phyloP scores from a whole-genome alignment of 495 filamentous ascomycete genomes.

The Aspergillus homomorphus region DNA sequence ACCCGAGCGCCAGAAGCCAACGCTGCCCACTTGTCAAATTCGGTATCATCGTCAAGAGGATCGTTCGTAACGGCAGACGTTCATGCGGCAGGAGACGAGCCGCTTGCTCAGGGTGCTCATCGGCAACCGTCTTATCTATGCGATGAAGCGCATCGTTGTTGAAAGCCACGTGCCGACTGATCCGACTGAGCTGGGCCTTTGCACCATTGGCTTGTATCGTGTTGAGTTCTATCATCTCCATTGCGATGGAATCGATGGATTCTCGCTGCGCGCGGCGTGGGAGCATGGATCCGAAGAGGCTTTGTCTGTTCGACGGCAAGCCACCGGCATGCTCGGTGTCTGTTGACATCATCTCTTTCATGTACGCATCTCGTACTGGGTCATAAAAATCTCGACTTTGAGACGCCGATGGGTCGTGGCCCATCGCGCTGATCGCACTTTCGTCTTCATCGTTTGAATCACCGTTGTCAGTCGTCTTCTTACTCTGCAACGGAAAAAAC shows the following conservation, averaged over 20 bases:
- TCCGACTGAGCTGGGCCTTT: background rate
- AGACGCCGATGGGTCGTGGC: background rate
- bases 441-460: background rate
- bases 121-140: background rate
- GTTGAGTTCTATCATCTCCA: slow-evolving; percentile 4
- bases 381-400: background rate
- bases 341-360: slow-evolving; percentile 1
- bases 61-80: slow-evolving; percentile 41
- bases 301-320: background rate
- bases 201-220: background rate
- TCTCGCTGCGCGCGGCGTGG: background rate
- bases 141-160: background rate
- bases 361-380: background rate
- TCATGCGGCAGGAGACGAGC: slow-evolving; percentile 4
- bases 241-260: background rate
- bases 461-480: background rate
- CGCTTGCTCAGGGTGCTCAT: background rate
- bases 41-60: slow-evolving; percentile 75
- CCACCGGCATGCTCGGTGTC: background rate
- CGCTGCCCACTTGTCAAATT: slow-evolving; percentile 51
- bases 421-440: background rate
- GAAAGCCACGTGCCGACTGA: background rate
- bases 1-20: slow-evolving; percentile 56
- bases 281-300: background rate
- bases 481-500: slow-evolving; percentile 6